Base-by-base conservation (phyloP, 108 stramenopile genomes). In the Cyclostephanos tholiformis region DNA sequence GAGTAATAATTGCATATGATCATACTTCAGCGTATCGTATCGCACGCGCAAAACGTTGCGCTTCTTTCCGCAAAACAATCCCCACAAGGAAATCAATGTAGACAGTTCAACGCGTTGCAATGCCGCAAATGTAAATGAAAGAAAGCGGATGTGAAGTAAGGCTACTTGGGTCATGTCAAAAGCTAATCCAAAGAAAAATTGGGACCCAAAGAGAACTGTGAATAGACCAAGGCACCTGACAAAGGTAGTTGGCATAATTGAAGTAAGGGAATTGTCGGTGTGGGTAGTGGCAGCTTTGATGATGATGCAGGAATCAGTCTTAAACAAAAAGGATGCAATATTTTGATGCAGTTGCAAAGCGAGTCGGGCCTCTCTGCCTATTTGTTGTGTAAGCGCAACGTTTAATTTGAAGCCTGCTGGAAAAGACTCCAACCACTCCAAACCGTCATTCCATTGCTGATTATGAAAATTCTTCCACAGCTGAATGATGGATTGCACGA, bases 41-140 rank as follows among this genome's bases (percentile, higher is more conserved):
- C 97, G 88, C 30, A 79, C 77, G 11, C 97, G 87, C 39, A 97
- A 50, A 14, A 91, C 55, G 72, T 97, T 97, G 23, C 77, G 71
- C 72, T 97, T 97, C 72, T 88, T 92, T n/a, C 95, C 97, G n/a
- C 93, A 82, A 75, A 97, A 96, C 26, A 97, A 69, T 32, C 87
- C 87, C 89, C 91, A 94, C 11, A 94, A 76, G 22, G 94, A 86
- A 16, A 75, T 69, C 50, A 95, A 65, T 23, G 93, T 63, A 27
- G 82, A 90, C 44, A 89, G 46, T 46, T 89, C 86, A 16, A 65
- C 62, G 65, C 60, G 83, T 50, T 75, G 84, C 12, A 87, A 61
- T 22, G 69, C 29, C 41, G 79, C 65, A 52, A 95, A 89, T 20
- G 49, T 0, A 35, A 14, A 56, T 0, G 81, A 67, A 57, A 95